Conservation (phyloP, 1,284 basidiomycete genomes). For the Rhodotorula mucilaginosa region DNA sequence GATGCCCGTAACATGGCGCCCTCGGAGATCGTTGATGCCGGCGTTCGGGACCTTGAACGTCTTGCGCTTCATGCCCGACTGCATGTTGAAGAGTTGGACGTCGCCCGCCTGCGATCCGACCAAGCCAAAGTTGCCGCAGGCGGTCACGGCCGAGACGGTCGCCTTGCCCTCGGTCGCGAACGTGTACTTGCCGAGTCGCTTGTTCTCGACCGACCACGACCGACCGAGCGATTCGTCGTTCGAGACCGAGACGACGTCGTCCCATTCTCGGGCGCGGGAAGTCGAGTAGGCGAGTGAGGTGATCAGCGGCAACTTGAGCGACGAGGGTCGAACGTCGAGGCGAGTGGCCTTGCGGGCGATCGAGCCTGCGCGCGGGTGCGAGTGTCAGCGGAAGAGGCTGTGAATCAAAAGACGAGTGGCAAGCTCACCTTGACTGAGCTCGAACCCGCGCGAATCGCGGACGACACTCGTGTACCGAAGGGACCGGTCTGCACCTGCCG, state of each 20-base stretch:
- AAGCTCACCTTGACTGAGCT: slow-evolving; percentile 80
- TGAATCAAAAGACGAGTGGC: too few relatives aligned
- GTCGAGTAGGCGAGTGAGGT: slow-evolving; percentile 36
- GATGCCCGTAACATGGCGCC: slow-evolving; percentile 67
- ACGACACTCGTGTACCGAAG: slow-evolving; percentile 89
- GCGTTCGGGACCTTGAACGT: slow-evolving; percentile 57
- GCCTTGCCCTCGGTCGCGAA: slow-evolving; percentile 55
- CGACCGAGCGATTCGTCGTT: slow-evolving; percentile 68
- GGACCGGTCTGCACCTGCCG: slow-evolving; percentile 74
- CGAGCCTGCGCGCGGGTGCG: slow-evolving; percentile 57
- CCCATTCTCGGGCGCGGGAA: slow-evolving; percentile 68
- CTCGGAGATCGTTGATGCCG: slow-evolving; percentile 50
- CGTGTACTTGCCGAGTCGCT: slow-evolving; percentile 68
- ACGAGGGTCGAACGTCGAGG: slow-evolving; percentile 72
- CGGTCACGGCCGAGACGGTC: slow-evolving; percentile 76
- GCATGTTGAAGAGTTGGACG: slow-evolving; percentile 91
- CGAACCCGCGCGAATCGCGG: slow-evolving; percentile 85
- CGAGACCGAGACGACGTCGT: slow-evolving; percentile 89
- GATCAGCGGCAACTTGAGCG: slow-evolving; percentile 59
- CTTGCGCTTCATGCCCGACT: slow-evolving; percentile 84
- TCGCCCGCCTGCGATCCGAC: slow-evolving; percentile 72
- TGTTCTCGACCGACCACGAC: slow-evolving; percentile 81
- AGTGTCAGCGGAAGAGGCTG: background rate
- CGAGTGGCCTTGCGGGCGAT: slow-evolving; percentile 79
- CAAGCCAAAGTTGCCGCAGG: slow-evolving; percentile 94